A percentile compares a stretch with the other conserved stretches of the same genome.
phyloP scores from a whole-genome alignment of 2,329 filamentous ascomycete species.

The Botryosphaeria dothidea region DNA sequence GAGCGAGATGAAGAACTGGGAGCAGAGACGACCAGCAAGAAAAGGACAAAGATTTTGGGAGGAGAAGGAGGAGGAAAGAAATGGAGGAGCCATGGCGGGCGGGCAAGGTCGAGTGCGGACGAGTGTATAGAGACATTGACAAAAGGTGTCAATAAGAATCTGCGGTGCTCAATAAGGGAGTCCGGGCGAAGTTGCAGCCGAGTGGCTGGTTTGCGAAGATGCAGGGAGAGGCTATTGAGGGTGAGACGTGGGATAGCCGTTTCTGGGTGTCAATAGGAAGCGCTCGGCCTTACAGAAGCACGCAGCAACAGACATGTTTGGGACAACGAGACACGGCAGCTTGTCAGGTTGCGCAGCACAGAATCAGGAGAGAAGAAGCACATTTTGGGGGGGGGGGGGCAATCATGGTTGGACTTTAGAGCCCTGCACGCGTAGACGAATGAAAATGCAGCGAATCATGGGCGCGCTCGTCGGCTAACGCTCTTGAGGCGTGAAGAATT shows the following conservation, averaged over 20 bases:
- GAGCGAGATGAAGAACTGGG: not conserved
- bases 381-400: not conserved
- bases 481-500: not conserved
- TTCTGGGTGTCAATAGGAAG: constrained; percentile 21
- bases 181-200: not conserved
- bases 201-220: not conserved
- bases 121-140: not conserved
- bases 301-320: not conserved
- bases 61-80: not conserved
- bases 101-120: not conserved
- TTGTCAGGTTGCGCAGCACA: not conserved
- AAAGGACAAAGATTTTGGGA: not conserved
- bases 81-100: not conserved
- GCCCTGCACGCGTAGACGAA: not conserved
- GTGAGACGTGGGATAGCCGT: not conserved
- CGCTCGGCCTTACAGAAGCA: not conserved
- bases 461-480: not conserved
- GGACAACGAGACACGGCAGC: not conserved
- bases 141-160: not conserved
- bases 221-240: not conserved
- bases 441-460: not conserved
- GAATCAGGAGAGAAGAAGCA: not conserved
- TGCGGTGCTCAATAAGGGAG: not conserved
- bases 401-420: not conserved
- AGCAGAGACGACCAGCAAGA: not conserved